phyloP scores from a whole-genome alignment of 2,329 filamentous ascomycete species.

The Amauroascus verrucosus region DNA sequence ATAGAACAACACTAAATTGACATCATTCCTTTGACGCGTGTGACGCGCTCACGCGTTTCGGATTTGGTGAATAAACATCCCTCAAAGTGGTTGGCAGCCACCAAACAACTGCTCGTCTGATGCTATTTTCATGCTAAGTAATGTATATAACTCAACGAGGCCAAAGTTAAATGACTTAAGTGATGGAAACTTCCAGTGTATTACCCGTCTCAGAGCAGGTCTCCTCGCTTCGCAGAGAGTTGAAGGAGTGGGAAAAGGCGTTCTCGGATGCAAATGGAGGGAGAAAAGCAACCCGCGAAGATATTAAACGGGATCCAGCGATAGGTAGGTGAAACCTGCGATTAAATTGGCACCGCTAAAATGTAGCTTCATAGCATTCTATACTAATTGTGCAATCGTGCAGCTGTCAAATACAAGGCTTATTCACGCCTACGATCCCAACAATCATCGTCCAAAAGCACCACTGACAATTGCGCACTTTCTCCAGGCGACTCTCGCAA shows the following conservation, averaged over 20 bases:
- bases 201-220: background rate
- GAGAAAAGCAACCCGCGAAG: conserved; percentile 36
- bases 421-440: conserved; percentile 35
- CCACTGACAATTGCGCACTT: conserved; percentile 25
- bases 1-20: too few species aligned
- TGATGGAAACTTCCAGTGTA: background rate
- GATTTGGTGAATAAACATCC: too few species aligned
- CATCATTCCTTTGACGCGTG: too few species aligned
- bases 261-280: conserved; percentile 37
- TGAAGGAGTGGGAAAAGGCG: conserved; percentile 41
- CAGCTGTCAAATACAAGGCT: conserved; percentile 41
- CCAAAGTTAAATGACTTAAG: too few species aligned
- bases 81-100: too few species aligned
- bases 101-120: too few species aligned
- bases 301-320: conserved; percentile 38
- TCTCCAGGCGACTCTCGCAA: conserved; percentile 20
- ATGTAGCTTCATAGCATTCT: background rate
- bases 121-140: too few species aligned
- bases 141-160: too few species aligned
- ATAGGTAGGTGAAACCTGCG: conserved; percentile 29
- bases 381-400: background rate
- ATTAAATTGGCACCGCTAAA: background rate
- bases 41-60: too few species aligned
- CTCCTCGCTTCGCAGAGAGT: conserved; percentile 30
- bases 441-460: background rate